Base-by-base conservation (phyloP, 345 rosid genomes). In the Jatropha curcas region DNA sequence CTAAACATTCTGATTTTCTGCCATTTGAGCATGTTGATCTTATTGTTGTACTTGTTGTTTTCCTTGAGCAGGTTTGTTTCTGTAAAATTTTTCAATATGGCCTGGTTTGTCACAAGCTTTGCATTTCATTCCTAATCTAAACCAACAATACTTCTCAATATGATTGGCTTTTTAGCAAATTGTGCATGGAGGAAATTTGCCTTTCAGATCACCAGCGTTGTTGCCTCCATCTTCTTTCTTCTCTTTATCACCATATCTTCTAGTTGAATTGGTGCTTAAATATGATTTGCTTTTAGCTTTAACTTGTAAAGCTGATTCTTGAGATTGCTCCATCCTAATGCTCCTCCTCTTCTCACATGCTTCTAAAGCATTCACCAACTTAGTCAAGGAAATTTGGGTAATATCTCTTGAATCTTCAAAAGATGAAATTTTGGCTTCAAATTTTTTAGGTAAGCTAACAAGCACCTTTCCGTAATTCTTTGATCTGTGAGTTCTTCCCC, bases 381-480 rank as follows among this genome's bases (percentile, higher is more conserved):
- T 31, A 3, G 3, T 14, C 9, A 56, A 25, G 1, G 31, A 24
- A 1, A 56, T 56, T 1, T 56, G 14, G 31, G 1, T 56, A 0
- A 56, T 1, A 13, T 56, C 60, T 13, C 4, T 56, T 1, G 60
- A 24, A 7, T 56, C 30, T 56, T 56, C 46, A 43, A 43, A 12
- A 11, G 46, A 43, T 5, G 9, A 43, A 11, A 43, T 43, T 43
- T 43, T 43, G 5, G 5, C 5, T 43, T 43, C 46, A 43, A 43
- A 43, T 11, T 11, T 43, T 12, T 43, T 12, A 43, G 46, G 46
- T 7, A 43, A 12, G 13, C 12, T 43, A 1, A 43, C 9, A 2
- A 43, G 9, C 5, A 43, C 90, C 98, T 5, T 86, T 60, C 35
- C 12, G 30, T n/a, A 27, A 59, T 59, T 28, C 63, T 59, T 4